These are phyloP conservation scores for Hondaea fermentalgiana DNA, from an alignment of 108 stramenopile species.

Conservation along the genomic window DNA sequence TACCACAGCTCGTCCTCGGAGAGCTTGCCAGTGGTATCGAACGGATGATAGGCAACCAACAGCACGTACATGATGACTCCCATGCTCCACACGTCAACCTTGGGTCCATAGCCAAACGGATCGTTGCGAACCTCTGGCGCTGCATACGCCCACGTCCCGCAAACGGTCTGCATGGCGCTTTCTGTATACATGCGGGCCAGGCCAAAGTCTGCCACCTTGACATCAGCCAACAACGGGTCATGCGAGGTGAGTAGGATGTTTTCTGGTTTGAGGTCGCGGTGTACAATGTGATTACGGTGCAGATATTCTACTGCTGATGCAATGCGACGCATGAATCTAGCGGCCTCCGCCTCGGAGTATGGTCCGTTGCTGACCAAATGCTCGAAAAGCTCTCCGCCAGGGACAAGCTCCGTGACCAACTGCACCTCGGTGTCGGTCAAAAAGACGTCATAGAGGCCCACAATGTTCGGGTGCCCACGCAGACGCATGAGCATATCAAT, in stretches of 20 bases:
- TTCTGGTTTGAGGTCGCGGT: slow-evolving; percentile 95
- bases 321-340: slow-evolving; percentile 35
- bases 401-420: slow-evolving; percentile 26
- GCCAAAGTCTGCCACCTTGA: slow-evolving; percentile 99
- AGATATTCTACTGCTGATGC: slow-evolving; percentile 95
- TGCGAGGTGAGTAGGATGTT: slow-evolving; percentile 51
- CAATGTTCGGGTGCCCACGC: slow-evolving; percentile 24
- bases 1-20: neutral
- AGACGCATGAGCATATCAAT: slow-evolving; percentile 9
- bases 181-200: slow-evolving; percentile 45
- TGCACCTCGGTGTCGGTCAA: neutral
- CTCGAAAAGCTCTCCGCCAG: slow-evolving; percentile 30
- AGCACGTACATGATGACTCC: slow-evolving; percentile 23
- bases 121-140: slow-evolving; percentile 25
- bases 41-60: slow-evolving; percentile 10
- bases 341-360: slow-evolving; percentile 7
- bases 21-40: neutral
- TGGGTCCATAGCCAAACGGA: neutral
- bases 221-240: slow-evolving; percentile 48
- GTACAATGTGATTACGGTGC: slow-evolving; percentile 97
- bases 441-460: slow-evolving; percentile 18
- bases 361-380: neutral
- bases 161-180: slow-evolving; percentile 7
- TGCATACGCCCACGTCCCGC: slow-evolving; percentile 27
- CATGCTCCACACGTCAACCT: slow-evolving; percentile 21